Base-by-base conservation (phyloP, 1,284 basidiomycete species). In the Tilletia walkeri region DNA sequence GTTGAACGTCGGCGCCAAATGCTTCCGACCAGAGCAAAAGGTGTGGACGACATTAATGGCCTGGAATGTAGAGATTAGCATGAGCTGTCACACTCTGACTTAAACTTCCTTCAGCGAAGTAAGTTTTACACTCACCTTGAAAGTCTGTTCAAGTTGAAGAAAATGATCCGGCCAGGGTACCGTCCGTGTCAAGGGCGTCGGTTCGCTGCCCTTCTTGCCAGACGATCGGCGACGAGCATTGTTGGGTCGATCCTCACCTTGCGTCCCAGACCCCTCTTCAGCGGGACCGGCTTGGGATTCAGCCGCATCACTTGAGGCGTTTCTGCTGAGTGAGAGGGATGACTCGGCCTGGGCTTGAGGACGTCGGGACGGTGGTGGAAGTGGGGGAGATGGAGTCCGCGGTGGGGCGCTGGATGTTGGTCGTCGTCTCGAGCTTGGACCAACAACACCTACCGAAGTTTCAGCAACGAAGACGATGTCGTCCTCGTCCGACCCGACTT, bases 11-110 rank as follows among this genome's bases (percentile, higher is more conserved):
- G 89, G 90, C 2, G 92, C 90, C 67, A 95, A 85, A 75, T 92
- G 89, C 77, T 92, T 92, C 76, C 92, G 87, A 0, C 92, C 90
- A 2, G 91, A 91, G 69, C 92, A 88, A 79, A 95, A 95, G 0
- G 92, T 92, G 67, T 94, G 88, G 2, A 95, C 92, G 4, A 93
- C 94, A 77, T 94, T 95, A 71, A 95, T 85, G 18, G 93, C 92
- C 90, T 94, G 54, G 24, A 30, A 30, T 1, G 24, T 30, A 30
- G 24, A 30, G 24, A 30, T 30, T 30, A 30, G 24, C 24, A 30
- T 30, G 24, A 30, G 2, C 2, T 1, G 24, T 30, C 1, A 1
- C 24, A 30, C 24, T 30, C 24, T 30, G 2, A 2, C 24, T 30
- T 2, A 30, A 30, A 30, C 1, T 30, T 30, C 24, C 24, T 30